A percentile compares a stretch with the other conserved stretches of the same genome.
phyloP scores from a whole-genome alignment of 2,329 filamentous ascomycete genomes.

The Colletotrichum nymphaeae region DNA sequence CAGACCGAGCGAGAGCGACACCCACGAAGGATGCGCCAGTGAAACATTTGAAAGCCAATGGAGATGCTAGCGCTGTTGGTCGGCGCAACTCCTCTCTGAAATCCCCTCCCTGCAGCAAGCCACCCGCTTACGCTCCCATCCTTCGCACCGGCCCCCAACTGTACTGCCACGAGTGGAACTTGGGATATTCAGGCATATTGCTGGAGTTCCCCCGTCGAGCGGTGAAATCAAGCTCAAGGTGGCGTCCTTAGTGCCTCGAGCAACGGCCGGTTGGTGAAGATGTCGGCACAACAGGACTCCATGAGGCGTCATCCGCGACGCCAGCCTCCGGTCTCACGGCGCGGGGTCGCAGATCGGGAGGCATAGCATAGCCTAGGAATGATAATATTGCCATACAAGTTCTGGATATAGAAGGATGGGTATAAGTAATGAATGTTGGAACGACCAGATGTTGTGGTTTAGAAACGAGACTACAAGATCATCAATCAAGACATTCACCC shows the following conservation, averaged over 20 bases:
- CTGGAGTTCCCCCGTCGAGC: background rate
- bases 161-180: background rate
- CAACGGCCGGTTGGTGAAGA: background rate
- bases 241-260: background rate
- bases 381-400: background rate
- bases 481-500: background rate
- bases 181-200: too few species aligned
- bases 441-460: background rate
- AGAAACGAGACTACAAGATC: background rate
- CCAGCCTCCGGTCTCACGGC: background rate
- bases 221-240: constrained; percentile 7
- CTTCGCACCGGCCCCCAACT: too few species aligned
- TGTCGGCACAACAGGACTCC: background rate
- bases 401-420: background rate
- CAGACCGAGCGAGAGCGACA: background rate
- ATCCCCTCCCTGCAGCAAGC: background rate
- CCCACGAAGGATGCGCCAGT: background rate
- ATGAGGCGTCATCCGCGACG: background rate
- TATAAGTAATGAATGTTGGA: background rate
- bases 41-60: background rate
- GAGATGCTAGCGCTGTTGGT: background rate
- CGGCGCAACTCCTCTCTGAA: background rate
- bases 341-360: background rate
- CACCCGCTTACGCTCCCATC: background rate
- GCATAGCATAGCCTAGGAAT: background rate